Evolutionary conservation across 1,139 yeast species (phyloP).

Genomic region (Suhomyces maxii): DNA sequence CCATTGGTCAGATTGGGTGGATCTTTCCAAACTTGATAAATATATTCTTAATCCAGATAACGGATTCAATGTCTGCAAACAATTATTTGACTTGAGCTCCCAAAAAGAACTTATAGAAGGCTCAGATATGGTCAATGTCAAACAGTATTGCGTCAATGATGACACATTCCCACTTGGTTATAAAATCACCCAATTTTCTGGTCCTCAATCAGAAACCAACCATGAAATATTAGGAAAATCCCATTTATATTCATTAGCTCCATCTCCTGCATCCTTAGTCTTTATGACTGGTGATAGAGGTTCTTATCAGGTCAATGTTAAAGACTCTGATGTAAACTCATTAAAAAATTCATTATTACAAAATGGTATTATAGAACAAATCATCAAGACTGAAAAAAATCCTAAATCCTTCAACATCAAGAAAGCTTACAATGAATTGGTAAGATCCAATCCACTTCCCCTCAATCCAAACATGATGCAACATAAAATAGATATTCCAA

Average conservation of each 20-base stretch:
- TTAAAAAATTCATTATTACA: slow-evolving; percentile 22
- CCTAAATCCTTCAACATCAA: slow-evolving; percentile 16
- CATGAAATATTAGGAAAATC: slow-evolving; percentile 24
- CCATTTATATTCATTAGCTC: slow-evolving; percentile 15
- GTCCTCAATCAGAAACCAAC: slow-evolving; percentile 30
- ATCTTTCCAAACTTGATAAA: slow-evolving; percentile 43
- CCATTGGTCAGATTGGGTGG: slow-evolving; percentile 61
- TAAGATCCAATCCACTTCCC: slow-evolving; percentile 10
- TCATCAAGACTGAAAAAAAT: slow-evolving; percentile 5
- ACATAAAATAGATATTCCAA: slow-evolving; percentile 15
- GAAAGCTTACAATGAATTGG: slow-evolving; percentile 15
- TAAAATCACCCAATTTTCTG: slow-evolving; percentile 25
- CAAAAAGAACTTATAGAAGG: slow-evolving; percentile 1
- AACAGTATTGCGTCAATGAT: slow-evolving; percentile 4
- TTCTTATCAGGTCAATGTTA: slow-evolving; percentile 22
- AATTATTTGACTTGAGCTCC: slow-evolving; percentile 22
- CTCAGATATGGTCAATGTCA: background rate
- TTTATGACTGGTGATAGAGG: slow-evolving; percentile 19
- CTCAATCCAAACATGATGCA: slow-evolving; percentile 1
- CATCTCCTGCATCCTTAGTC: slow-evolving; percentile 19
- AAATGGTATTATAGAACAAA: slow-evolving; percentile 27
- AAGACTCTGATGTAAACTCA: slow-evolving; percentile 17
- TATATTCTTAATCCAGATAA: slow-evolving; percentile 35
- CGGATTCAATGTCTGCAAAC: slow-evolving; percentile 17
- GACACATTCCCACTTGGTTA: slow-evolving; percentile 25